Percentiles rank a stretch among this genome's conserved stretches.
These are phyloP conservation scores for Hypoxylon sp. DNA, from an alignment of 2,329 filamentous ascomycete species.

Conservation along the genomic window DNA sequence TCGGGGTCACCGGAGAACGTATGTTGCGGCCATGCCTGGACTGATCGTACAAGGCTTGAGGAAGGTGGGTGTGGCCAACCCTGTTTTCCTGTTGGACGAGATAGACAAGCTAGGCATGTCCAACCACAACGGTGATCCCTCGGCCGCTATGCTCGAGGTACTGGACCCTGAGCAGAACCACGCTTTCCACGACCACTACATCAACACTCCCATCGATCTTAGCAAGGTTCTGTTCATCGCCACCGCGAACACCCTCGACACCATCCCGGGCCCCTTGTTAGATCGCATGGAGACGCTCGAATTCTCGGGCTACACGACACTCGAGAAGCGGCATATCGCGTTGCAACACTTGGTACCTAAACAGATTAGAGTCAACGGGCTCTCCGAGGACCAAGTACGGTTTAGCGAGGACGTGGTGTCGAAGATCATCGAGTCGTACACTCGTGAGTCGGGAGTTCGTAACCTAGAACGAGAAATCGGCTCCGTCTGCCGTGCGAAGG, in stretches of 20 bases:
- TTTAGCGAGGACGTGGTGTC: conserved; percentile 86
- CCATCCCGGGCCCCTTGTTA: conserved; percentile 90
- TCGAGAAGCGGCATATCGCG: conserved; percentile 96
- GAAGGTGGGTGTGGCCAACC: conserved; percentile 95
- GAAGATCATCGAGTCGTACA: conserved; percentile 96
- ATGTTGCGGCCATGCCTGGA: conserved; percentile 98
- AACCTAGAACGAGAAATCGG: conserved; percentile 96
- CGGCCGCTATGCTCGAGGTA: conserved; percentile 97
- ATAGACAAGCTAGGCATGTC: conserved; percentile 95
- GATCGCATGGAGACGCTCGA: conserved; percentile 98
- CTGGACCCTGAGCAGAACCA: conserved; percentile 97
- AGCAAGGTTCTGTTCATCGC: conserved; percentile 98
- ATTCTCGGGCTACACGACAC: conserved; percentile 92
- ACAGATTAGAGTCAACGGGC: conserved; percentile 89
- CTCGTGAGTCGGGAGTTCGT: conserved; percentile 92
- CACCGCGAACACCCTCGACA: conserved; percentile 93
- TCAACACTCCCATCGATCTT: conserved; percentile 93
- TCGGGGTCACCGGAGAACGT: conserved; percentile 90
- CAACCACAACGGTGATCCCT: conserved; percentile 94
- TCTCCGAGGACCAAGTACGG: conserved; percentile 75
- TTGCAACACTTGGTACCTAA: conserved; percentile 94
- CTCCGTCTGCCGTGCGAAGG: conserved; percentile 91
- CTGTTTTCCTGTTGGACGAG: conserved; percentile 94
- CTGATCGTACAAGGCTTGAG: conserved; percentile 91
- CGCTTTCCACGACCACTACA: conserved; percentile 93